Evolutionary conservation across 306 rosid genomes (phyloP).

Genomic region (Prinsepia uniflora): DNA sequence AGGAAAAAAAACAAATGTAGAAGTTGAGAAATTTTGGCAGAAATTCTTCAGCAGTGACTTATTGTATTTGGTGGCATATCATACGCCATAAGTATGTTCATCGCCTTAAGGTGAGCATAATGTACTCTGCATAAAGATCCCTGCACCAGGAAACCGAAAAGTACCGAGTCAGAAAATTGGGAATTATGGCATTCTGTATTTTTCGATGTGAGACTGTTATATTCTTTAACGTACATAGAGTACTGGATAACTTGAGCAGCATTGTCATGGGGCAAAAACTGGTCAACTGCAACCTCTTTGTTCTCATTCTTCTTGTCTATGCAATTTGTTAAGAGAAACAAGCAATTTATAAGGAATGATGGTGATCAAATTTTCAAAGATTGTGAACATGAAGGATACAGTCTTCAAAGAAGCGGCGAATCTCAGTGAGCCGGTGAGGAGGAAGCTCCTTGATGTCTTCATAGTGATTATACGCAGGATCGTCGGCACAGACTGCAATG

Average conservation of each 20-base stretch:
- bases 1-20: neutral
- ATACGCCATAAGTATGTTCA: conserved; percentile 31
- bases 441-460: conserved; percentile 68
- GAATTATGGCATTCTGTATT: conserved; percentile 3
- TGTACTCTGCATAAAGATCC: conserved; percentile 91
- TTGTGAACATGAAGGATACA: conserved; percentile 63
- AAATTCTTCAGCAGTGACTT: conserved; percentile 25
- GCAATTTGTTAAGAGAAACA: conserved; percentile 32
- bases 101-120: conserved; percentile 72
- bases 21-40: neutral
- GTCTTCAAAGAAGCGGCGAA: conserved; percentile 92
- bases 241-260: conserved; percentile 78
- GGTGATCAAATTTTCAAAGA: conserved; percentile 7
- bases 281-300: conserved; percentile 91
- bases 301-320: conserved; percentile 91
- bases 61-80: conserved; percentile 20
- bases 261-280: conserved; percentile 56
- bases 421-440: conserved; percentile 86
- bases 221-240: conserved; percentile 50
- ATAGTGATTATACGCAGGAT: conserved; percentile 86
- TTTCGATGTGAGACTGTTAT: neutral
- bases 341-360: too few relatives aligned
- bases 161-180: conserved; percentile 8
- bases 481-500: conserved; percentile 93
- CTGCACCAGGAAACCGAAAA: conserved; percentile 46